Evolutionary conservation across 805 yeast genomes (phyloP).

Genomic region (Cyberlindnera suaveolens): DNA sequence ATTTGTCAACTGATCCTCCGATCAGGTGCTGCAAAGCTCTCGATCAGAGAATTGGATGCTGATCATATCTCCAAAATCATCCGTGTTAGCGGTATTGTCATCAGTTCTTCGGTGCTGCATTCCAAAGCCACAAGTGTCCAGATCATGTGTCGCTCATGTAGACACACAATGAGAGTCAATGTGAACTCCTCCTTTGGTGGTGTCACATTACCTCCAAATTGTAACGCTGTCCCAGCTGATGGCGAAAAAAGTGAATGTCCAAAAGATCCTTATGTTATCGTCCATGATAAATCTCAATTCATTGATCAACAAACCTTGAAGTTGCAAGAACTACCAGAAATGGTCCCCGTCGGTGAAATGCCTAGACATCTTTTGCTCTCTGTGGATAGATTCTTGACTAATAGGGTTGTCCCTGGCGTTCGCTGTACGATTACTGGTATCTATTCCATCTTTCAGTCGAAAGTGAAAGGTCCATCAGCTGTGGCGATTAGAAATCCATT

Average conservation of each 20-base stretch:
- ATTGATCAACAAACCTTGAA: slow-evolving; percentile 93
- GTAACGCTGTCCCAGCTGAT: slow-evolving; percentile 51
- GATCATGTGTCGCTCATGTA: slow-evolving; percentile 81
- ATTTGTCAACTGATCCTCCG: slow-evolving; percentile 74
- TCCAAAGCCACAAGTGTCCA: slow-evolving; percentile 84
- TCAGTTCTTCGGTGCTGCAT: slow-evolving; percentile 80
- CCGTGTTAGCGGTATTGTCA: slow-evolving; percentile 86
- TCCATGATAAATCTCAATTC: slow-evolving; percentile 89
- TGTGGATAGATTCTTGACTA: slow-evolving; percentile 84
- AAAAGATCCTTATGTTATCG: slow-evolving; percentile 85
- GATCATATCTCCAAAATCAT: slow-evolving; percentile 86
- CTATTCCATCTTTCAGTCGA: slow-evolving; percentile 83
- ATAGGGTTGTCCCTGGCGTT: slow-evolving; percentile 91
- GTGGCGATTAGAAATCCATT: slow-evolving; percentile 95
- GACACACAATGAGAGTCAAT: slow-evolving; percentile 64
- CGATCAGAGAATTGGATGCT: slow-evolving; percentile 79
- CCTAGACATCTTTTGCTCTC: slow-evolving; percentile 88
- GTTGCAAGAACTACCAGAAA: slow-evolving; percentile 95
- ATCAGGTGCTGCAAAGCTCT: slow-evolving; percentile 63
- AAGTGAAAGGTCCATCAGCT: slow-evolving; percentile 46
- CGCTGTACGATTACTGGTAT: slow-evolving; percentile 89
- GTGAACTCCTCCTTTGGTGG: slow-evolving; percentile 68
- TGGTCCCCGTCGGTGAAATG: slow-evolving; percentile 98
- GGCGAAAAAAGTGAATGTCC: slow-evolving; percentile 65
- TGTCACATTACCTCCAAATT: slow-evolving; percentile 57